phyloP scores from a whole-genome alignment of 164 flowering plant species.

The Macadamia tetraphylla region DNA sequence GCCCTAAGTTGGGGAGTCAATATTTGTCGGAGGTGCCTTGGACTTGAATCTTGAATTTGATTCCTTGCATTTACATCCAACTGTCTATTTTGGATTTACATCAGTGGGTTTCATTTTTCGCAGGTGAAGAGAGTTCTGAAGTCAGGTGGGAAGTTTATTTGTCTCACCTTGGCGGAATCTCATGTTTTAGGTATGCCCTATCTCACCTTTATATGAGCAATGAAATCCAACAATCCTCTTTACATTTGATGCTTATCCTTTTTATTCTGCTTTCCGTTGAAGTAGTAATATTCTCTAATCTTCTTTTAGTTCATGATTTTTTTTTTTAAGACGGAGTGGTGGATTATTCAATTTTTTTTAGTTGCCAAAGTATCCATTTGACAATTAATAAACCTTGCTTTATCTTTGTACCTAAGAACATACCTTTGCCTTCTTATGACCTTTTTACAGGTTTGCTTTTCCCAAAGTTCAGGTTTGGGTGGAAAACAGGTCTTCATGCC shows the following conservation, averaged over 20 bases:
- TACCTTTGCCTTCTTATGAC: neutral
- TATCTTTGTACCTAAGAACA: neutral
- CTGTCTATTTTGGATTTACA: slow-evolving; percentile 8
- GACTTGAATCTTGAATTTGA: slow-evolving; percentile 17
- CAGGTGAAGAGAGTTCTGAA: slow-evolving; percentile 84
- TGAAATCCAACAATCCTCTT: neutral
- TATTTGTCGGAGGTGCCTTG: slow-evolving; percentile 77
- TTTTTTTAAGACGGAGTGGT: neutral
- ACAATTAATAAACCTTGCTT: too few species aligned
- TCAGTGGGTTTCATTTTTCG: slow-evolving; percentile 6
- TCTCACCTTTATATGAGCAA: neutral
- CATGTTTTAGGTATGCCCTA: slow-evolving; percentile 75
- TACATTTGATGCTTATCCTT: neutral
- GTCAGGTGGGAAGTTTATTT: slow-evolving; percentile 61
- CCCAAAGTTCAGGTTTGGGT: slow-evolving; percentile 76
- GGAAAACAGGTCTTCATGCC: slow-evolving; percentile 60
- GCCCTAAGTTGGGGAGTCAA: slow-evolving; percentile 61
- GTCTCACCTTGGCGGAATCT: slow-evolving; percentile 87
- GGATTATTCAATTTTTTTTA: neutral
- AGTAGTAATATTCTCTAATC: neutral
- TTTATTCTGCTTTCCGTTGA: neutral
- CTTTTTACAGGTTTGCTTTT: slow-evolving; percentile 63
- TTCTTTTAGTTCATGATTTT: neutral
- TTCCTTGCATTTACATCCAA: slow-evolving; percentile 9
- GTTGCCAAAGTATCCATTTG: neutral